These are phyloP conservation scores for Sclerotinia subarctica DNA, from an alignment of 2,329 filamentous ascomycete genomes.

Conservation along the genomic window DNA sequence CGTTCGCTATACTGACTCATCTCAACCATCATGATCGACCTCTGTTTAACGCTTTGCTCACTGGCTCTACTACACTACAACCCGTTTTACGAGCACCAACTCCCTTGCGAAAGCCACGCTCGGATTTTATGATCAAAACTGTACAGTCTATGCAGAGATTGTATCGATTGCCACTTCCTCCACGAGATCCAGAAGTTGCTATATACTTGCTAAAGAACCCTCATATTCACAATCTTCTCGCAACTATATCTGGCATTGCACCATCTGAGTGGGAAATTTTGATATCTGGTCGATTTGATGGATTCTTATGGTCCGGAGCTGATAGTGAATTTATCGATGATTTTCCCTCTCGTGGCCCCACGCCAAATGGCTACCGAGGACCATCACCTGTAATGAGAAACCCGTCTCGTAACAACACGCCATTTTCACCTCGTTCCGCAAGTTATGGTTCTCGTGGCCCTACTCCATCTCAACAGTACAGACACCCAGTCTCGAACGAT, in stretches of 20 bases:
- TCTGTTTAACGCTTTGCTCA: constrained; percentile 77
- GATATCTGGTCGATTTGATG: constrained; percentile 89
- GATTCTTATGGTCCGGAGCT: constrained; percentile 90
- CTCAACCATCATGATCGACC: constrained; percentile 72
- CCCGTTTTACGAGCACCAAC: constrained; percentile 64
- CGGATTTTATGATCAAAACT: constrained; percentile 71
- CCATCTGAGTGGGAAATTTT: constrained; percentile 96
- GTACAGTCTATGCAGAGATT: constrained; percentile 78
- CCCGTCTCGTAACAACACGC: constrained; percentile 35
- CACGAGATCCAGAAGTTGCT: constrained; percentile 81
- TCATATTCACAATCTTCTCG: constrained; percentile 77
- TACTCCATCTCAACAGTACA: constrained; percentile 52
- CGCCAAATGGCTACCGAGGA: constrained; percentile 47
- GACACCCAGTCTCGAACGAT: constrained; percentile 75
- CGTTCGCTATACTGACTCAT: constrained; percentile 90
- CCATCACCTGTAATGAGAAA: constrained; percentile 32
- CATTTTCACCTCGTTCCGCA: constrained; percentile 35
- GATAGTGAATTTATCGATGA: constrained; percentile 54
- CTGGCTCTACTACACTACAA: constrained; percentile 53
- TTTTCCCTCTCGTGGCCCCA: constrained; percentile 50
- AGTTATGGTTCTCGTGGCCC: constrained; percentile 49
- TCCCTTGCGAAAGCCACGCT: constrained; percentile 61
- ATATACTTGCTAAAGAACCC: constrained; percentile 84
- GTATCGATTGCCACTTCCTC: constrained; percentile 69
- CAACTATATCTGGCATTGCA: constrained; percentile 83